Percentiles rank a stretch among this genome's conserved stretches.
Evolutionary conservation across 164 flowering plant genomes (phyloP).

Genomic region (Umbilicus rupestris): DNA sequence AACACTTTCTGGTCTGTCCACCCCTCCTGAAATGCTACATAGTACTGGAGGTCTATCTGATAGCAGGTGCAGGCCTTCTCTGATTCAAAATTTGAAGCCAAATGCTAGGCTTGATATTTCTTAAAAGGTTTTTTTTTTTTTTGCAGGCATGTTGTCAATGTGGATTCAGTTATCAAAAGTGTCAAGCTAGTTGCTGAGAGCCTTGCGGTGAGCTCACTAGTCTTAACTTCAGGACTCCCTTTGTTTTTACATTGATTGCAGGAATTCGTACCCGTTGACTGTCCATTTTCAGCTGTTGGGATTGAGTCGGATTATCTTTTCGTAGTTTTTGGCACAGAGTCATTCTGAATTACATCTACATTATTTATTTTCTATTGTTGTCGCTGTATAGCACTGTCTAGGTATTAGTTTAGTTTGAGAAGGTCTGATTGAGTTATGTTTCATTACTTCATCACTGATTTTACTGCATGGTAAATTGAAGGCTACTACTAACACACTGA

Average conservation of each 20-base stretch:
- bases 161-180: slow-evolving; percentile 46
- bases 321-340: too few relatives aligned
- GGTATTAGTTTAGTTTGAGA: not conserved
- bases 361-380: not conserved
- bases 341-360: not conserved
- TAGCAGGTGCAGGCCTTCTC: slow-evolving; percentile 41
- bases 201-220: slow-evolving; percentile 61
- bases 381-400: not conserved
- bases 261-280: too few relatives aligned
- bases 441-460: too few relatives aligned
- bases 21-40: slow-evolving; percentile 69
- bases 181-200: slow-evolving; percentile 89
- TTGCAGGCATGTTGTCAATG: slow-evolving; percentile 53
- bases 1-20: slow-evolving; percentile 76
- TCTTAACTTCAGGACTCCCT: not conserved
- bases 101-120: slow-evolving; percentile 5
- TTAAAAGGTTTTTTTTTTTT: slow-evolving; percentile 14
- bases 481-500: too few relatives aligned
- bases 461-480: too few relatives aligned
- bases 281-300: too few relatives aligned
- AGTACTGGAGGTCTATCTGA: slow-evolving; percentile 75
- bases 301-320: too few relatives aligned
- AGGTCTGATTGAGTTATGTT: too few relatives aligned
- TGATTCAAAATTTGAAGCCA: not conserved
- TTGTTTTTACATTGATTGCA: not conserved